These are phyloP conservation scores for Blastomyces emzantsi DNA, from an alignment of 2,329 filamentous ascomycete genomes.

Conservation along the genomic window DNA sequence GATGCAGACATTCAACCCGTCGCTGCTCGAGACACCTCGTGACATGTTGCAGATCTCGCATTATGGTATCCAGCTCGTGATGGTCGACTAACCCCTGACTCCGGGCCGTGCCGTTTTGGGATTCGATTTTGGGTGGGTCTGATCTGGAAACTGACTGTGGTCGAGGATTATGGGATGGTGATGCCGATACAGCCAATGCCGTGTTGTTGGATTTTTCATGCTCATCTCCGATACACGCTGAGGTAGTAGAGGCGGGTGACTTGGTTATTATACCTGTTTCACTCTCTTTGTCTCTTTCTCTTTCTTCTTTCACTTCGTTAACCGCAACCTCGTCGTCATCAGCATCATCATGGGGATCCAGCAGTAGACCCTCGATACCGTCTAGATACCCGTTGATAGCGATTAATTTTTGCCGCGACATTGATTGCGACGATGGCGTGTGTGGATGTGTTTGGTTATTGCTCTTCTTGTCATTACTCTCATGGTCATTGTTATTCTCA, in stretches of 20 bases:
- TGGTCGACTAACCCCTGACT: background rate
- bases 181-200: background rate
- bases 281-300: background rate
- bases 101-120: background rate
- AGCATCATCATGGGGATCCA: slow-evolving; percentile 18
- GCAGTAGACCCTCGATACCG: slow-evolving; percentile 27
- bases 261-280: background rate
- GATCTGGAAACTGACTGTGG: background rate
- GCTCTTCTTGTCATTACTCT: background rate
- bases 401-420: slow-evolving; percentile 3
- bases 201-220: background rate
- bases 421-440: background rate
- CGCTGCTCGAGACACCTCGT: slow-evolving; percentile 22
- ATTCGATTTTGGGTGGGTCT: background rate
- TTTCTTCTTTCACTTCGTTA: background rate
- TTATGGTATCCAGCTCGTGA: background rate
- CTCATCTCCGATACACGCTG: background rate
- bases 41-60: slow-evolving; percentile 13
- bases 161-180: background rate
- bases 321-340: background rate
- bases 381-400: slow-evolving; percentile 21
- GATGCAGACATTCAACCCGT: slow-evolving; percentile 42
- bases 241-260: background rate
- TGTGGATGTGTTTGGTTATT: background rate
- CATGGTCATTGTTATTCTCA: background rate